A percentile compares a stretch with the other conserved stretches of the same genome.
Conservation (phyloP, 352 stramenopile species). For the Phytopythium aichiense region DNA sequence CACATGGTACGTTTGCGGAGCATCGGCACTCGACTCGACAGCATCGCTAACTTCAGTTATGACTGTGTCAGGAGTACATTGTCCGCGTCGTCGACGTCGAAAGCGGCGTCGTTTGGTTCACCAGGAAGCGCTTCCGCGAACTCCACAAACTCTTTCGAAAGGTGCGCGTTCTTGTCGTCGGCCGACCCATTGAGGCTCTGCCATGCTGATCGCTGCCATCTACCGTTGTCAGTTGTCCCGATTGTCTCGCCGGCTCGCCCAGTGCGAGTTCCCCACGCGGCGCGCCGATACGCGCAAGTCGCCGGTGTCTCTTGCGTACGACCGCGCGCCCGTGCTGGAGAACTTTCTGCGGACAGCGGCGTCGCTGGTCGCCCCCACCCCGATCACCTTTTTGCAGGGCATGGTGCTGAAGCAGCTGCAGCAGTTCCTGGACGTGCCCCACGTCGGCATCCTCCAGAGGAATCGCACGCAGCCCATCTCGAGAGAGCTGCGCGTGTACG, state of each 20-base stretch:
- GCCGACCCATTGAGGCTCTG: neutral
- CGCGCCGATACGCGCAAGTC: conserved; percentile 54
- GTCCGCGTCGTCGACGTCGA: conserved; percentile 83
- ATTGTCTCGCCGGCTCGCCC: conserved; percentile 57
- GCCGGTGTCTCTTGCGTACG: conserved; percentile 48
- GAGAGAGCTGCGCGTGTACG: conserved; percentile 69
- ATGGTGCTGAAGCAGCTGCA: conserved; percentile 77
- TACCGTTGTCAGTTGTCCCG: conserved; percentile 45
- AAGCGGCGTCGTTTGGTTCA: conserved; percentile 84
- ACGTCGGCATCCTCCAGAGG: conserved; percentile 59
- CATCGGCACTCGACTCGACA: neutral
- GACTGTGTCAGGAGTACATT: conserved; percentile 61
- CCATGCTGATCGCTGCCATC: neutral
- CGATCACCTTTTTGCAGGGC: conserved; percentile 69
- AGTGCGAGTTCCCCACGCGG: conserved; percentile 69
- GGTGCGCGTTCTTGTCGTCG: conserved; percentile 24
- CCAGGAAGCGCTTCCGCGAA: conserved; percentile 75
- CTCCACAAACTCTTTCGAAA: conserved; percentile 82
- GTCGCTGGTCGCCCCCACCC: conserved; percentile 67
- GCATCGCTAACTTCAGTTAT: neutral
- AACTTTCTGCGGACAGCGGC: conserved; percentile 72
- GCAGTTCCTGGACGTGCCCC: conserved; percentile 74
- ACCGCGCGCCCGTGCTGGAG: conserved; percentile 71
- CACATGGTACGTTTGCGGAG: conserved; percentile 50
- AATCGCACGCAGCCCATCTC: conserved; percentile 81